Percentiles rank a stretch among this genome's conserved stretches.
phyloP scores from a whole-genome alignment of 192 early-diverging fungal species.

The Lobosporangium transversale region DNA sequence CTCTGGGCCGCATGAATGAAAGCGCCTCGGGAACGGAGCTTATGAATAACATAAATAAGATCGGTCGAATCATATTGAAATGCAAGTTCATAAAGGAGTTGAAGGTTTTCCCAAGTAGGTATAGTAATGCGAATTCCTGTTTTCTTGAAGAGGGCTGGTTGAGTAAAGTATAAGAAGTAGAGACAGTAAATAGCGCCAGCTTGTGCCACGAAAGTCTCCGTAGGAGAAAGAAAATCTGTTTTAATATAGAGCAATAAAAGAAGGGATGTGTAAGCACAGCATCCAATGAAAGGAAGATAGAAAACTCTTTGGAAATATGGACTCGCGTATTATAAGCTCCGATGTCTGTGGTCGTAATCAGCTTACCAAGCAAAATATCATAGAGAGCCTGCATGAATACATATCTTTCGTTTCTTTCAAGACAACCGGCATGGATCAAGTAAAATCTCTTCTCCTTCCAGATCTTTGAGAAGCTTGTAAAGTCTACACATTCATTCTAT shows the following conservation, averaged over 20 bases:
- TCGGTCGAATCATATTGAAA: slow-evolving; percentile 7
- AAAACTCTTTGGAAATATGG: too few species aligned
- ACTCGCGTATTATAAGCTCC: too few species aligned
- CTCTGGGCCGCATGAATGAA: slow-evolving; percentile 22
- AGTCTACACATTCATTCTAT: slow-evolving; percentile 20
- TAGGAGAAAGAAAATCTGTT: slow-evolving; percentile 6
- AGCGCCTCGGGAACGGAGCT: slow-evolving; percentile 1
- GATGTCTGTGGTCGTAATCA: too few species aligned
- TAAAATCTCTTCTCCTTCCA: slow-evolving; percentile 16
- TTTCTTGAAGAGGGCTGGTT: slow-evolving; percentile 13
- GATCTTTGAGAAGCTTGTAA: not conserved
- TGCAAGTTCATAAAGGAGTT: slow-evolving; percentile 17
- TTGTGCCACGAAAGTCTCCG: not conserved
- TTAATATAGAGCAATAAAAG: too few species aligned
- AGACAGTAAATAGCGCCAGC: slow-evolving; percentile 12
- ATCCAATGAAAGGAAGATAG: too few species aligned
- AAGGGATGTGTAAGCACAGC: too few species aligned
- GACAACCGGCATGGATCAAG: slow-evolving; percentile 20
- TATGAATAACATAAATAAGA: slow-evolving; percentile 19
- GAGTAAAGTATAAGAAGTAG: slow-evolving; percentile 27
- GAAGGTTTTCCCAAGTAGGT: not conserved
- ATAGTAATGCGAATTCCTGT: slow-evolving; percentile 15
- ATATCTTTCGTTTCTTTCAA: not conserved
- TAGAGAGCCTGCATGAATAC: slow-evolving; percentile 1
- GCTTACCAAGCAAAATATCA: slow-evolving; percentile 12